Base-by-base conservation (phyloP, 768 basidiomycete species). In the Tylopilus sp. region DNA sequence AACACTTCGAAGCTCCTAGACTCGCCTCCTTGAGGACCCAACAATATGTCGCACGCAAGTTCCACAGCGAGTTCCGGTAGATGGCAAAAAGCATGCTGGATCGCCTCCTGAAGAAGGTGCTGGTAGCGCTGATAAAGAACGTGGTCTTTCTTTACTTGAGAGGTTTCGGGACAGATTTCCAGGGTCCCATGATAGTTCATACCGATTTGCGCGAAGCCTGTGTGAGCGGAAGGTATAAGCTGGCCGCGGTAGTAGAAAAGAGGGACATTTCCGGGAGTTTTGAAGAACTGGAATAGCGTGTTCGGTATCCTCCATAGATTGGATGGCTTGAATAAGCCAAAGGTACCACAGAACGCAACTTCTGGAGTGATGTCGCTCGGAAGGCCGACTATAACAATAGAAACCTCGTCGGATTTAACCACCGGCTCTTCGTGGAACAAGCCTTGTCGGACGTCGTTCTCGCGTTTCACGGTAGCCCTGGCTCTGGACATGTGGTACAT, bases 231-330 rank as follows among this genome's bases (percentile, higher is more conserved):
- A n/a, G 53, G 49, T 16, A 60, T 53, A 7, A 60, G 46, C 47
- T 60, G 54, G 22, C 56, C 59, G 21, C 59, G 59, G 37, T 60
- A 49, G 25, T 60, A 59, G 29, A 60, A 55, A 45, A 48, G 49
- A 6, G 53, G 46, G 36, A 40, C 29, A 33, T 55, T 24, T 36
- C 29, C 19, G 19, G 58, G 54, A n/a, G 50, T 51, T 34, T 50
- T 46, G 58, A 60, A 60, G 40, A 60, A 59, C 36, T 59, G 43
- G 44, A 59, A 54, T 45, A 55, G 44, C 28, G 54, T 52, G 31
- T 55, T 55, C 11, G 58, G 58, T 21, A 56, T 53, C 30, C 13
- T 53, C 53, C 57, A 59, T 14, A 50, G 37, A 31, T n/a, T 19
- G 12, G 53, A 22, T 10, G 53, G 58, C 16, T 55, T 30, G 17